These are phyloP conservation scores for Tranzscheliella williamsii DNA, from an alignment of 1,284 basidiomycete genomes.

Conservation along the genomic window DNA sequence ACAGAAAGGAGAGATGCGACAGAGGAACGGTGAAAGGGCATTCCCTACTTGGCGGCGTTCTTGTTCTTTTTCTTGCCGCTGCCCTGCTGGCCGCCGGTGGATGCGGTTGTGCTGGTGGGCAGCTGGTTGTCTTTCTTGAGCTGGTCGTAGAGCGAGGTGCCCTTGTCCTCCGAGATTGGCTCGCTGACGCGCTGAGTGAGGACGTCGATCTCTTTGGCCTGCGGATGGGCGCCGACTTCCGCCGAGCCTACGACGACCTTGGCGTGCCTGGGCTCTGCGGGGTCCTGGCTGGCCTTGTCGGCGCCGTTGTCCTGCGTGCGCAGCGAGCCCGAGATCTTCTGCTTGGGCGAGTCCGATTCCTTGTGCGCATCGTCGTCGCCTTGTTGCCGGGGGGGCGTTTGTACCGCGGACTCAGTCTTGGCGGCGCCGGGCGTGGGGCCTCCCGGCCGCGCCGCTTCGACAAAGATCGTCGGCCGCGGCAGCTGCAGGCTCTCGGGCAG, in stretches of 20 bases:
- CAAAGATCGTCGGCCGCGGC: slow-evolving; percentile 27
- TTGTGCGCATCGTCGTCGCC: background rate
- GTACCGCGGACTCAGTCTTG: background rate
- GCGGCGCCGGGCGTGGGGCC: too few species aligned
- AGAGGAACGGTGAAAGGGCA: background rate
- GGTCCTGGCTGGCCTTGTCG: slow-evolving; percentile 5
- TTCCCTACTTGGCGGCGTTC: slow-evolving; percentile 5
- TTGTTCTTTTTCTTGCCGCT: slow-evolving; percentile 23
- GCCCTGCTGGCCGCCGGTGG: slow-evolving; percentile 6
- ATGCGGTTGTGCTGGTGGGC: slow-evolving; percentile 1
- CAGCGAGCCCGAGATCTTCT: background rate
- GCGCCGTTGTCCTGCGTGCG: slow-evolving; percentile 3
- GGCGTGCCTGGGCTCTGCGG: slow-evolving; percentile 16
- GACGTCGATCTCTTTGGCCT: slow-evolving; percentile 32
- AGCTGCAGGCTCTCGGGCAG: slow-evolving; percentile 26
- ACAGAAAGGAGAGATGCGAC: too few species aligned
- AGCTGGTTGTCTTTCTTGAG: slow-evolving; percentile 37
- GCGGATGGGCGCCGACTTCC: slow-evolving; percentile 6
- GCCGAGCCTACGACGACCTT: slow-evolving; percentile 23
- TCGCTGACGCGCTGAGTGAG: slow-evolving; percentile 29
- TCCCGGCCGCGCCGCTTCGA: too few species aligned
- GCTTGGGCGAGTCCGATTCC: background rate
- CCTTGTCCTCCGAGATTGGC: slow-evolving; percentile 3
- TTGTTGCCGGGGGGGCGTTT: background rate
- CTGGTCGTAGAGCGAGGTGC: slow-evolving; percentile 29